Base-by-base conservation (phyloP, 1,284 basidiomycete genomes). In the Trichosporon sp. region DNA sequence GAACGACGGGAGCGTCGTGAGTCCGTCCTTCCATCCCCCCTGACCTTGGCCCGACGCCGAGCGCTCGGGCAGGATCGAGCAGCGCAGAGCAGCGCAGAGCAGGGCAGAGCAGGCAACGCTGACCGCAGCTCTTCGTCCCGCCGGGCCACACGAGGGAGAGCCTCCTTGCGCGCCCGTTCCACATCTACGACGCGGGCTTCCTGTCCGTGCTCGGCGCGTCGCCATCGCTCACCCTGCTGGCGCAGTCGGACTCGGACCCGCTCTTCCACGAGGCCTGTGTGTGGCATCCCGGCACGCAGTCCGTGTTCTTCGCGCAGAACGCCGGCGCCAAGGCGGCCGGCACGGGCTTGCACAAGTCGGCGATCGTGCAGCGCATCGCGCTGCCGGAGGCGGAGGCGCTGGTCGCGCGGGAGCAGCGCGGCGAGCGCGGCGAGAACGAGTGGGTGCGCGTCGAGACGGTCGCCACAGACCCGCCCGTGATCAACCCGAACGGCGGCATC, bases 401-500 rank as follows among this genome's bases (percentile, higher is more conserved):
- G 12, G 56, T 38, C 9, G 8, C 3, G 65, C 32, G 15, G 0
- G 15, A 65, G 23, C 18, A 6, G 7, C 8, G 35, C 3, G 70
- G 56, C 23, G 31, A 47, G 27, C 5, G 77, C 65, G 80, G 86
- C 53, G 77, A 77, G 75, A 84, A 83, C 73, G 84, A 85, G 73
- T 66, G 84, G 1, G 85, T 91, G 47, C 87, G 89, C 68, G 85
- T 90, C 15, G 72, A 66, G 23, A 71, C 76, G 35, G 76, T 83
- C 15, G 72, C 75, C 27, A 71, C 75, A 3, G 87, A 86, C 77
- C 89, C 63, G 79, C 85, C 75, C 81, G 89, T 88, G 7, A 85
- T 89, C 77, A 92, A 91, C 87, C 90, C 89, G 12, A 92, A 92
- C 76, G 91, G 91, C 5, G 89, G 89, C 1, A 90, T 87, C 76